A percentile compares a stretch with the other conserved stretches of the same genome.
These are phyloP conservation scores for Truncatella angustata DNA, from an alignment of 2,329 filamentous ascomycete species.

Conservation along the genomic window DNA sequence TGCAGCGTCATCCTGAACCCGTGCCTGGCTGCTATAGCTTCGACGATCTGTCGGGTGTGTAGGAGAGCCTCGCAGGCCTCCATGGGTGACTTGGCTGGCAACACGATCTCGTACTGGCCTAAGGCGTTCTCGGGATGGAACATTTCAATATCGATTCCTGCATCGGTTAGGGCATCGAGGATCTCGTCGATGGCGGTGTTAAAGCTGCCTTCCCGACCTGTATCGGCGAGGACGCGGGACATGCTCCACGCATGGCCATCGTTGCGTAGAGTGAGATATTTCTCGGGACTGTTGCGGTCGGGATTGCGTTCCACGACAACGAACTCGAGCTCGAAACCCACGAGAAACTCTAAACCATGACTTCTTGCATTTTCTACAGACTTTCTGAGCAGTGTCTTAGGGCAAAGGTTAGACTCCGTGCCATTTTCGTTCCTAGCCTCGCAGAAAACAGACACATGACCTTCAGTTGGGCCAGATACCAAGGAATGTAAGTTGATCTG, in stretches of 20 bases:
- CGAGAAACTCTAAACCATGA: conserved; percentile 56
- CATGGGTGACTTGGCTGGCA: conserved; percentile 62
- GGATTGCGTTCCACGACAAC: conserved; percentile 59
- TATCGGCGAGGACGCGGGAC: conserved; percentile 60
- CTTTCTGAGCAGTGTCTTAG: conserved; percentile 59
- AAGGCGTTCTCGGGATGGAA: conserved; percentile 72
- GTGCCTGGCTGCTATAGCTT: conserved; percentile 59
- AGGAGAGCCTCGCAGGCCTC: conserved; percentile 70
- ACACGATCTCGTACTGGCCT: conserved; percentile 76
- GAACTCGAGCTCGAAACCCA: conserved; percentile 83
- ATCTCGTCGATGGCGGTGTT: conserved; percentile 65
- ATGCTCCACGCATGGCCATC: conserved; percentile 71
- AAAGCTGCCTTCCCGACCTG: conserved; percentile 38
- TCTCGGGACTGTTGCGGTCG: conserved; percentile 24
- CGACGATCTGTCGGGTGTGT: conserved; percentile 68
- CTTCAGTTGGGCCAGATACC: conserved; percentile 53
- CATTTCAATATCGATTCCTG: conserved; percentile 67
- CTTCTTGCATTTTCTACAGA: conserved; percentile 50
- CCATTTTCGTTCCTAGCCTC: conserved; percentile 62
- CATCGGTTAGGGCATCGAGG: conserved; percentile 53
- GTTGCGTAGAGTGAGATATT: conserved; percentile 46
- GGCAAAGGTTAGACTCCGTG: conserved; percentile 54
- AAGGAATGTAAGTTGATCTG: conserved; percentile 65
- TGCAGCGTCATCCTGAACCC: conserved; percentile 69
- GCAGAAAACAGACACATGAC: conserved; percentile 65